phyloP scores from a whole-genome alignment of 1,284 basidiomycete genomes.

The Gymnopus androsaceus region DNA sequence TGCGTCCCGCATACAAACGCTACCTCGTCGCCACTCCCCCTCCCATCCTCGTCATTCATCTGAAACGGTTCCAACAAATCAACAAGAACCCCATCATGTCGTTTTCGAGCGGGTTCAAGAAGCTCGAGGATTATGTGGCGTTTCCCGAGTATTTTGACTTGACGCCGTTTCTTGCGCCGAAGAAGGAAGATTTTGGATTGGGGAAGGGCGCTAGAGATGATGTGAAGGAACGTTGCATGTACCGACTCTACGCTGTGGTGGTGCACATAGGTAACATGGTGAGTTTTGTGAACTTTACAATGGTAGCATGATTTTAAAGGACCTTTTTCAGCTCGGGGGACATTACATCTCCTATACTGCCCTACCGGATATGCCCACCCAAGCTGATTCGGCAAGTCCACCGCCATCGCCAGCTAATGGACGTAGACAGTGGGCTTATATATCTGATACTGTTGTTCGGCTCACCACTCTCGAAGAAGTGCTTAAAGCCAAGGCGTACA shows the following conservation, averaged over 20 bases:
- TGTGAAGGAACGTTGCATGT: constrained; percentile 60
- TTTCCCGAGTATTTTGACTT: constrained; percentile 88
- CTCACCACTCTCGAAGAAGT: constrained; percentile 85
- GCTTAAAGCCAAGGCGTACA: constrained; percentile 86
- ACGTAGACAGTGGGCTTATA: constrained; percentile 83
- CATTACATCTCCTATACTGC: constrained; percentile 85
- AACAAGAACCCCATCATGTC: constrained; percentile 46
- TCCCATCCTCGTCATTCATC: constrained; percentile 87
- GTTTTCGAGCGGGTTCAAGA: constrained; percentile 74
- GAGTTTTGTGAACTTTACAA: constrained; percentile 25
- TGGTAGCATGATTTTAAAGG: constrained; percentile 6
- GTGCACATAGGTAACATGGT: constrained; percentile 92
- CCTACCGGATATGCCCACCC: constrained; percentile 40
- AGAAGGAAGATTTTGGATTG: constrained; percentile 67
- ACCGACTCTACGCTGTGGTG: constrained; percentile 81
- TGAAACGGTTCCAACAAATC: constrained; percentile 90
- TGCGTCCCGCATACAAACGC: constrained; percentile 87
- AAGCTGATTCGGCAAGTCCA: constrained; percentile 16
- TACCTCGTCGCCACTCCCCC: constrained; percentile 89
- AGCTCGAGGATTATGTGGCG: constrained; percentile 84
- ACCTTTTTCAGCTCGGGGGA: constrained; percentile 63
- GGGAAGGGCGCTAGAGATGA: constrained; percentile 29
- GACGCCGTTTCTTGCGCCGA: constrained; percentile 84
- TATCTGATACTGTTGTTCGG: constrained; percentile 82
- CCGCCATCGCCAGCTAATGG: constrained; percentile 19